Evolutionary conservation across 2,329 filamentous ascomycete genomes (phyloP), one percentile per base, ranked within the genome.

Genomic region (Calonectria leucothoes): DNA sequence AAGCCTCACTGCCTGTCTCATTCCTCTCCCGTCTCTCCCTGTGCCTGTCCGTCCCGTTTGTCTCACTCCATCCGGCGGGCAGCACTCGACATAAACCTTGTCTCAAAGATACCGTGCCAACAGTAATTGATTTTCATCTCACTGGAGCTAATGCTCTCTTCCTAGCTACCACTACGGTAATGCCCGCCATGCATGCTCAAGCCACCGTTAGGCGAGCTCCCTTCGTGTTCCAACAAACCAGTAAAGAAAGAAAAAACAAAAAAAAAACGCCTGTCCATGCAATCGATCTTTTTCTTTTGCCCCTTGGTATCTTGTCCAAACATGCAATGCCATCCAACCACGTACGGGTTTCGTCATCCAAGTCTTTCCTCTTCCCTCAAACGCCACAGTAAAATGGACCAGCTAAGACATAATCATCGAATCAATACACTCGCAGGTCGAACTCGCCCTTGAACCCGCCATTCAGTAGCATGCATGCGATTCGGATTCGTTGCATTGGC

Each of bases 381-480:
- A 78, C 76, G 77, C 78, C 76, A 69, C 52, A 59, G 35, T 37
- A 57, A 55, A 73, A 70, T 73, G 69, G 49, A 70, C 23, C 64
- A 69, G 65, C 42, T 69, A 73, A 59, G 35, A 67, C 67, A 72
- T 68, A 69, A 61, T 69, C 69, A 70, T 65, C 20, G 45, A 61
- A 71, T 80, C 78, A 83, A 79, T 78, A 89, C 52, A 73, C 81
- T 80, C 61, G 80, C 78, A 92, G 81, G 73, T 87, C 86, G 73
- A 93, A 93, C 1, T 92, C 90, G 5, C 88, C 91, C 2, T 81
- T 87, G 78, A 94, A 94, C 0, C 93, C 93, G n/a, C 89, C 88
- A 67, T 94, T 93, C 42, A 95, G 80, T 12, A 95, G 83, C 70
- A 93, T 88, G 1, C 89, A 90, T 0, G 93, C 93, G 52, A 95